These are phyloP conservation scores for Citrullus mucosospermus DNA, from an alignment of 306 rosid species.

Conservation along the genomic window DNA sequence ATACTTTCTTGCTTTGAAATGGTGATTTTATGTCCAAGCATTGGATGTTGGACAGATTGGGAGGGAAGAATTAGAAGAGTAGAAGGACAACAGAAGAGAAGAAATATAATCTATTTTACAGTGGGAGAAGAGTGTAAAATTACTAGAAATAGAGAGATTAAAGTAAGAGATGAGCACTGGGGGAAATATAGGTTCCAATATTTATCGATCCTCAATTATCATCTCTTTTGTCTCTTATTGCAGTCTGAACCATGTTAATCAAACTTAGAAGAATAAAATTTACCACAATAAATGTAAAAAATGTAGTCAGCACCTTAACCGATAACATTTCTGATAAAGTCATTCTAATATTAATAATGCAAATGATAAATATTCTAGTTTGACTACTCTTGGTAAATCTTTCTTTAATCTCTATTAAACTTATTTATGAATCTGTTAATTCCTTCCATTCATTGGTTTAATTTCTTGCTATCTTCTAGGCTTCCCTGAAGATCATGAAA, in stretches of 20 bases:
- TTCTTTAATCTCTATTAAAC: not conserved
- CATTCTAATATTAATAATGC: not conserved
- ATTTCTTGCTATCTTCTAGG: constrained; percentile 39
- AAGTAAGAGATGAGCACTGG: not conserved
- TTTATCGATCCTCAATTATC: not conserved
- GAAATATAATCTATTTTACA: not conserved
- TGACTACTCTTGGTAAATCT: not conserved
- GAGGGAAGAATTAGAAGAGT: not conserved
- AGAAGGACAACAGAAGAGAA: not conserved
- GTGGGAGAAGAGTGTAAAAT: not conserved
- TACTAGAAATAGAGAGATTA: not conserved
- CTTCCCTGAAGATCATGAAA: constrained; percentile 61
- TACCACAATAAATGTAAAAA: not conserved
- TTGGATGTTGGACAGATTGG: not conserved
- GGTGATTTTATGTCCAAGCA: not conserved
- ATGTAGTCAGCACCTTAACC: not conserved
- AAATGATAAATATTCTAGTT: not conserved
- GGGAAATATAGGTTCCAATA: not conserved
- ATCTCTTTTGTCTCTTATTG: not conserved
- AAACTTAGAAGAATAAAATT: not conserved
- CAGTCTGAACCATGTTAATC: not conserved
- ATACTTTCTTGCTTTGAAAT: not conserved
- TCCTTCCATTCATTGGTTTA: constrained; percentile 3
- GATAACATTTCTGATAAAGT: not conserved
- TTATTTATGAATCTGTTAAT: not conserved